phyloP scores from a whole-genome alignment of 2,329 filamentous ascomycete genomes.

The Diplodia corticola region DNA sequence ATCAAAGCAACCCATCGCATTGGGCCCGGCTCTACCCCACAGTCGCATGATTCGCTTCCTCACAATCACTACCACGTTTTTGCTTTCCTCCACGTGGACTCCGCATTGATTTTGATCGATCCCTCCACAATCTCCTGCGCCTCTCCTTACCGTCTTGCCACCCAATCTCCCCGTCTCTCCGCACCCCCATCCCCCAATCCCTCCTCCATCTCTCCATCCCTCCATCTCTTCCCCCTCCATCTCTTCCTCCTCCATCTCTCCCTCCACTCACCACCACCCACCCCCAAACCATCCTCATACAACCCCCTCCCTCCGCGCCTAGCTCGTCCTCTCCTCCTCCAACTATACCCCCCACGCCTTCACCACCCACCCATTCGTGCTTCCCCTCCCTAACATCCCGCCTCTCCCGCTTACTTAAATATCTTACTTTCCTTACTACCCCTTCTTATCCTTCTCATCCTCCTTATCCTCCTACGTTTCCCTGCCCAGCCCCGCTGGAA shows the following conservation, averaged over 20 bases:
- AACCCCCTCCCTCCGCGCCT: conserved; percentile 29
- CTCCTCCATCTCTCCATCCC: too few species aligned
- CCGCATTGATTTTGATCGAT: too few species aligned
- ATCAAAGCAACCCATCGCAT: too few species aligned
- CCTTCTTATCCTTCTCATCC: background rate
- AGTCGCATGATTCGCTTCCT: too few species aligned
- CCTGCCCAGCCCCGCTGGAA: background rate
- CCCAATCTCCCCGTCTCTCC: too few species aligned
- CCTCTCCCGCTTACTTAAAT: conserved; percentile 38
- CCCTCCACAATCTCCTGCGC: too few species aligned
- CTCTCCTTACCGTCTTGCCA: too few species aligned
- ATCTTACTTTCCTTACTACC: background rate
- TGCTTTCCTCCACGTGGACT: too few species aligned
- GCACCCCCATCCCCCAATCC: too few species aligned
- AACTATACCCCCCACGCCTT: conserved; percentile 48
- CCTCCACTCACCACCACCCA: conserved; percentile 22
- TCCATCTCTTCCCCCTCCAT: background rate
- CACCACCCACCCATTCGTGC: conserved; percentile 33
- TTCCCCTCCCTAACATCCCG: conserved; percentile 44
- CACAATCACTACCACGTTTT: too few species aligned
- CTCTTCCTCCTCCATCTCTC: background rate
- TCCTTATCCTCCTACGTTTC: background rate
- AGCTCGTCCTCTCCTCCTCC: conserved; percentile 39
- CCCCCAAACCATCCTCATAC: conserved; percentile 38
- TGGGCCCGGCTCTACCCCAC: too few species aligned